Base-by-base conservation (phyloP, 805 yeast species). In the Lachancea dasiensis region DNA sequence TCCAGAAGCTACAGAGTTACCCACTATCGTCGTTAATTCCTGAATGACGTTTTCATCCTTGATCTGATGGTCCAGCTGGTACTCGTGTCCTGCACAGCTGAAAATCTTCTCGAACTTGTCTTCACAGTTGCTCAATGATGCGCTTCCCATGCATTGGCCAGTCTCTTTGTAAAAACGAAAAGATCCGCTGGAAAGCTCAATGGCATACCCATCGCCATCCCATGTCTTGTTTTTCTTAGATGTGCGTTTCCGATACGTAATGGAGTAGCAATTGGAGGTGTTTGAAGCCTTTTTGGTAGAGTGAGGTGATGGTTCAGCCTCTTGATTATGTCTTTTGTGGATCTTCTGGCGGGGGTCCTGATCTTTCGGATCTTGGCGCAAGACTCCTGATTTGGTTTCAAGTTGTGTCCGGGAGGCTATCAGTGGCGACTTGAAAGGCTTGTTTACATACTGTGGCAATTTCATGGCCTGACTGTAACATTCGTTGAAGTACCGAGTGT, bases 191-290 rank as follows among this genome's bases (percentile, higher is more conserved):
- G 36, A 44, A n/a, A 59, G 52, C 2, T 69, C 54, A 0, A 61
- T 49, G 11, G 81, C 63, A 23, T 63, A 60, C 0, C 95, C 97
- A 62, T 92, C 97, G 2, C 95, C 95, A 39, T 86, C 94, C 98
- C 98, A 92, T 0, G 86, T 79, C 56, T 89, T 89, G 58, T 87
- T 78, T 67, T 90, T 86, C 61, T 83, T 86, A 22, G 64, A 68
- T 0, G 90, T 67, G 28, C 69, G 68, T 56, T 86, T 86, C 23
- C 98, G 65, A 72, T 81, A 83, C 47, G 84, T 70, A 5, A 77
- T 75, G 10, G 50, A 47, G 33, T 54, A 62, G 24, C 34, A 44
- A 25, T 43, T 45, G 4, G n/a, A 22, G 22, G 11, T 18, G 9
- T 4, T 5, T 19, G 33, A n/a, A 7, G 34, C 11, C 31, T 31